Evolutionary conservation across 2,329 filamentous ascomycete species (phyloP), one percentile per base, ranked within the genome.

Genomic region (Rutstroemia sp.): DNA sequence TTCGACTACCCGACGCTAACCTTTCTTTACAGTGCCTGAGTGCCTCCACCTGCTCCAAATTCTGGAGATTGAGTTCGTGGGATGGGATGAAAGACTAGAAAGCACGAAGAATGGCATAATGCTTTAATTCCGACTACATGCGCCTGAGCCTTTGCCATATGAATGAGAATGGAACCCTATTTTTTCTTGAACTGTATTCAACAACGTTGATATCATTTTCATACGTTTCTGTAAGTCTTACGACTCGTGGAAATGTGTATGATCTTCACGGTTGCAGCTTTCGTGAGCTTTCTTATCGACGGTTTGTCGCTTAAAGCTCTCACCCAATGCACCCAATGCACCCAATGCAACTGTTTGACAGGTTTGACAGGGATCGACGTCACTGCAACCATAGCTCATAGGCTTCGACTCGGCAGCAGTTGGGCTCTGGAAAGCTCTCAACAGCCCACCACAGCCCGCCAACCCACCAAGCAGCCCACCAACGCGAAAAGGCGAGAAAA

Each of bases 341-440:
- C 10, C 27, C 27, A 30, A 7, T 30, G 27, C 27, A 30, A 30
- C 2, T 46, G 23, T 16, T 9, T 8, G 14, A 12, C 34, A 10
- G 9, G 18, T 30, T 19, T n/a, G 38, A 51, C 53, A 45, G 25
- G 53, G 53, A 50, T 55, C 38, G 46, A 55, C 46, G 53, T 55
- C 52, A 55, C 45, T 44, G 19, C 23, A 19, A 16, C 3, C 14
- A 19, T 19, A 51, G 38, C 41, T 37, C 21, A 38, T 38, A n/a
- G 30, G 41, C 23, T 10, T 14, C 21, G 19, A 44, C 16, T 27
- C 44, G 4, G 16, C 18, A 10, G 18, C 14, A n/a, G 19, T 18
- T 21, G n/a, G 19, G 19, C 41, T 44, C 18, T 27, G 44, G 44
- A 25, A 21, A 41, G 18, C 14, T 16, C 9, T 41, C 38, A 41